Base-by-base conservation (phyloP, 495 filamentous ascomycete genomes). In the Podospora pseudopauciseta region DNA sequence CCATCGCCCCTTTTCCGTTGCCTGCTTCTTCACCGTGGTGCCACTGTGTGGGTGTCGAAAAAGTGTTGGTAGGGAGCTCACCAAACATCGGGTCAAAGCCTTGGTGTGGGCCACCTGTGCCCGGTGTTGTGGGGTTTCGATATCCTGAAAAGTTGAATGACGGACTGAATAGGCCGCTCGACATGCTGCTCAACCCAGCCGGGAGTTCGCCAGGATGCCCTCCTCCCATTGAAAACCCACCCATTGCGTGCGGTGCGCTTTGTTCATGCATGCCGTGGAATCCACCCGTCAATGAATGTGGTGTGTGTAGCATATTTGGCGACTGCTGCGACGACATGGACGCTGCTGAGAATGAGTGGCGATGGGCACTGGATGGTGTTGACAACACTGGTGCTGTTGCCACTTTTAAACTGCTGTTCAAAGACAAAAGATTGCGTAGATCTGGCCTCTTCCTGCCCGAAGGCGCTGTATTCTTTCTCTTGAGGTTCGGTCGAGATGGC, bases 71-170 rank as follows among this genome's bases (percentile, higher is more conserved):
- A 49, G 79, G 75, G 2, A 83, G 64, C 15, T 77, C 81, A 11
- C 84, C 81, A 69, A 87, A 87, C 84, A 87, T 87, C 2, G 86
- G 82, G 60, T 87, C 86, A 75, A 83, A 86, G n/a, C 63, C 68
- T 28, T 72, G 71, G 0, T 73, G 68, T 15, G 67, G 67, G 53
- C 68, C 72, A 20, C 68, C 66, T 68, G 68, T 59, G 65, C 63
- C 71, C 55, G 68, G 65, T 3, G 73, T 67, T 2, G 75, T 18
- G 9, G 39, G 69, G 44, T 65, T 27, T 1, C 65, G 72, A 4
- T 75, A 66, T 56, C 70, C 69, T 27, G 66, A 56, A 58, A 72
- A 75, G 63, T 60, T 73, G 34, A 73, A 74, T 11, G 70, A 65
- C n/a, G 77, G 68, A 34, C 71, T 76, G 61, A 76, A 77, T 1